These are phyloP conservation scores for Botrytis pseudocinerea DNA, from an alignment of 2,329 filamentous ascomycete species.

Conservation along the genomic window DNA sequence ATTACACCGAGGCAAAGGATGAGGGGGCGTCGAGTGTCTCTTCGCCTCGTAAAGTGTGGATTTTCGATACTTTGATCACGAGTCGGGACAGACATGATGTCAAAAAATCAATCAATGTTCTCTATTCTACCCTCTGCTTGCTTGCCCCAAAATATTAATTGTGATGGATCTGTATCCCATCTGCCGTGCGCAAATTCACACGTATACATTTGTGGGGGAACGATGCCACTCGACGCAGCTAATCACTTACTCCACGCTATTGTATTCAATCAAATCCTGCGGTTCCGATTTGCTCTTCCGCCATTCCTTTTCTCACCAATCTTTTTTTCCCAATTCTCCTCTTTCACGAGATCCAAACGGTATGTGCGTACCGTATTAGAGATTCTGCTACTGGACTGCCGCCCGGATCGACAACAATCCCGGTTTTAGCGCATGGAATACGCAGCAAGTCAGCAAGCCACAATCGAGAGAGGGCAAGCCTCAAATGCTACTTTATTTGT, in stretches of 20 bases:
- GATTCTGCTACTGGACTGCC: constrained; percentile 10
- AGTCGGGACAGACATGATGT: not conserved
- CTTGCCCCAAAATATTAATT: not conserved
- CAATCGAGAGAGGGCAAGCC: constrained; percentile 2
- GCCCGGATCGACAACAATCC: constrained; percentile 18
- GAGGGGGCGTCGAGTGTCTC: constrained; percentile 1
- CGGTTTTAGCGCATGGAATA: not conserved
- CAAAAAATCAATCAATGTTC: not conserved
- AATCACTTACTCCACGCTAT: not conserved
- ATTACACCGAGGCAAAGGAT: constrained; percentile 14
- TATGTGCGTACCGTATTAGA: constrained; percentile 9
- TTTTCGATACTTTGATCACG: not conserved
- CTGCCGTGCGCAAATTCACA: constrained; percentile 3
- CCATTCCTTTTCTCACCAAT: not conserved
- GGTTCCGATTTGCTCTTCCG: not conserved
- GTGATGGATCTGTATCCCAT: not conserved
- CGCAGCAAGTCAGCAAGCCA: constrained; percentile 15
- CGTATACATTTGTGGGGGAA: not conserved
- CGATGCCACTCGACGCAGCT: not conserved
- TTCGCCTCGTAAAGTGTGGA: not conserved
- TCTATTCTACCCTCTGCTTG: not conserved
- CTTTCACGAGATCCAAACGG: not conserved
- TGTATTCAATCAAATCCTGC: not conserved
- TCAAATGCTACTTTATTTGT: constrained; percentile 7
- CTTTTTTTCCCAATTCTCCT: not conserved